phyloP scores from a whole-genome alignment of 129 eudicot species.

The Sambucus nigra region DNA sequence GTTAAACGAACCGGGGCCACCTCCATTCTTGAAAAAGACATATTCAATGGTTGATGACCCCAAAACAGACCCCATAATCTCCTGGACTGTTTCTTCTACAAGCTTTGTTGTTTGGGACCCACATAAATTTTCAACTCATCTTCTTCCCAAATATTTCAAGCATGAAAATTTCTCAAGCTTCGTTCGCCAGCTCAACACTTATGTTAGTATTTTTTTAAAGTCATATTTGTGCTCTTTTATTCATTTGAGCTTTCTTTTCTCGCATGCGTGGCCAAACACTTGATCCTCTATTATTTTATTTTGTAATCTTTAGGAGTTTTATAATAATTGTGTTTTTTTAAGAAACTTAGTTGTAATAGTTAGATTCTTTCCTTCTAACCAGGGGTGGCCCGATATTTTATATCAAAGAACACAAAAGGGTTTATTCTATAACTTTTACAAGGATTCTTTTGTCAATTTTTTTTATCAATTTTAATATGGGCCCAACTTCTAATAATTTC shows the following conservation, averaged over 20 bases:
- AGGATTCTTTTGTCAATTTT: too few species aligned
- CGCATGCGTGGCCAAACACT: neutral
- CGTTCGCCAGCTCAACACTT: constrained; percentile 83
- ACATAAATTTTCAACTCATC: constrained; percentile 51
- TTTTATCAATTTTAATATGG: too few species aligned
- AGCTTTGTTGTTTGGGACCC: constrained; percentile 92
- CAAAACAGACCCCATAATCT: constrained; percentile 55
- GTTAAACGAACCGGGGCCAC: constrained; percentile 63
- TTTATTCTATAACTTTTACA: too few species aligned
- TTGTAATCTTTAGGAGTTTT: neutral
- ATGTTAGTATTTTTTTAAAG: constrained; percentile 37
- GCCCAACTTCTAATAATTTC: too few species aligned
- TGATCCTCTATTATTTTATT: neutral
- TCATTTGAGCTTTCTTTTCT: neutral
- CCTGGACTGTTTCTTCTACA: constrained; percentile 44
- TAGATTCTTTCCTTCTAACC: too few species aligned
- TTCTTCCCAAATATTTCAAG: constrained; percentile 78
- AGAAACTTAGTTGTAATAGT: neutral
- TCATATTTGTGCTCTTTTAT: neutral
- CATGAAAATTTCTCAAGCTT: constrained; percentile 87
- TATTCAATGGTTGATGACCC: constrained; percentile 86
- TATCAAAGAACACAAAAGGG: too few species aligned
- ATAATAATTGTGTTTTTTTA: neutral
- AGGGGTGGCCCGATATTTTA: too few species aligned
- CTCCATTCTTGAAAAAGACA: constrained; percentile 86